Base-by-base conservation (phyloP, 2,329 filamentous ascomycete species). In the Gnomoniopsis smithogilvyi region DNA sequence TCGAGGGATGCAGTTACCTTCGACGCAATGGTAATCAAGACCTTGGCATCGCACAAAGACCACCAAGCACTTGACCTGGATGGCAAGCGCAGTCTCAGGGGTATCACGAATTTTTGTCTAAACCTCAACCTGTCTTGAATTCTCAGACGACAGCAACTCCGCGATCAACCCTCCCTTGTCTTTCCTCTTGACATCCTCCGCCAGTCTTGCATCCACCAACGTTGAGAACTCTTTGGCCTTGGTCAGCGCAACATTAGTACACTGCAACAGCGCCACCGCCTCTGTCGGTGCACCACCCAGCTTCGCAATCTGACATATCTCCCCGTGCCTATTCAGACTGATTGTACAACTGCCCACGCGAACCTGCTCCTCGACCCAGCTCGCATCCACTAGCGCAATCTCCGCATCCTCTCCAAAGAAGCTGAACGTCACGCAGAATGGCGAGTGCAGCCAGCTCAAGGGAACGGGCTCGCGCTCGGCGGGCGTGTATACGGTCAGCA, bases 271-370 rank as follows among this genome's bases (percentile, higher is more conserved):
- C 36, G 83, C 79, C 61, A 93, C 78, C 2, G 93, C 92, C 71
- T 97, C 91, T 14, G 96, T 84, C 0, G 92, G 84, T 21, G 84
- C 82, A 26, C 95, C 95, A 24, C 94, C 93, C 60, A 95, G 85
- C 77, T 99, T 99, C 33, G 92, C 88, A 61, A 97, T 84, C 73
- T 96, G 91, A 68, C 92, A 96, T 45, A 97, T 85, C 76, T 97
- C 93, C 24, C 93, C 93, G 68, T 93, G 89, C 69, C 86, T 87
- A 74, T 97, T 96, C 73, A 96, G 82, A 57, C 91, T 94, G 67
- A 98, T 85, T 7, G 91, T 91, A 67, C 90, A 85, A 72, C 88
- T 87, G 58, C 86, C 88, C 43, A 88, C 82, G 21, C 89, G 80
- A 59, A 92, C 79, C 72, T 92, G 88, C 75, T 95, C 91, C 75